Base-by-base conservation (phyloP, 2,329 filamentous ascomycete species). In the Hypomyces perniciosus region DNA sequence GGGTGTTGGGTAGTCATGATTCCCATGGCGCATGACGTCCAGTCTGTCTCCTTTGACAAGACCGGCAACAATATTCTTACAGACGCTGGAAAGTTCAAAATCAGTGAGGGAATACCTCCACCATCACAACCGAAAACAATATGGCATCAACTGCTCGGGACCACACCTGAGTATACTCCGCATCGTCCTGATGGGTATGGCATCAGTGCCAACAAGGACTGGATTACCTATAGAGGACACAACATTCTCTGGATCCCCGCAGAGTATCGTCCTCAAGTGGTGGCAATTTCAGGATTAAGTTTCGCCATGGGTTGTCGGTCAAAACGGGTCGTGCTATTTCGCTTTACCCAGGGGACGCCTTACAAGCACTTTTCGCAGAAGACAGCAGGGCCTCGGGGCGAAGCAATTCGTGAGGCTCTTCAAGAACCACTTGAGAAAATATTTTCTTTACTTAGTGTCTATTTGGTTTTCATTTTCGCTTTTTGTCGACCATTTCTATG, bases 161-260 rank as follows among this genome's bases (percentile, higher is more conserved):
- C 10, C 20, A 20, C 20, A 20, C 20, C 20, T 20, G 20, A 20
- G 20, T 20, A 20, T 20, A 3, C 35, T 20, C 9, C 35, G 20
- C 20, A 20, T 9, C 35, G 20, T 38, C 35, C 35, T 46, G 12
- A 8, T 26, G 33, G 38, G 5, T 43, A 38, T 10, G 45, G 38
- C 44, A 30, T 50, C 45, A 48, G 42, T 20, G n/a, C 30, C 5
- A 42, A 52, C n/a, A 30, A 42, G 28, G 27, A 44, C 35, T 54
- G 48, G 51, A 48, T 52, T 48, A 47, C 35, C 12, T 46, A 53
- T 40, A 40, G 54, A 26, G 38, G 38, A 35, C 38, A 52, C n/a
- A 41, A 31, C 30, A 35, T 56, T 35, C 38, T 54, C 35, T 54
- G 51, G 51, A 29, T 56, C 35, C 49, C 48, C 35, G 20, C 40